These are phyloP conservation scores for Punctularia strigosozonata DNA, from an alignment of 768 basidiomycete genomes.

Conservation along the genomic window DNA sequence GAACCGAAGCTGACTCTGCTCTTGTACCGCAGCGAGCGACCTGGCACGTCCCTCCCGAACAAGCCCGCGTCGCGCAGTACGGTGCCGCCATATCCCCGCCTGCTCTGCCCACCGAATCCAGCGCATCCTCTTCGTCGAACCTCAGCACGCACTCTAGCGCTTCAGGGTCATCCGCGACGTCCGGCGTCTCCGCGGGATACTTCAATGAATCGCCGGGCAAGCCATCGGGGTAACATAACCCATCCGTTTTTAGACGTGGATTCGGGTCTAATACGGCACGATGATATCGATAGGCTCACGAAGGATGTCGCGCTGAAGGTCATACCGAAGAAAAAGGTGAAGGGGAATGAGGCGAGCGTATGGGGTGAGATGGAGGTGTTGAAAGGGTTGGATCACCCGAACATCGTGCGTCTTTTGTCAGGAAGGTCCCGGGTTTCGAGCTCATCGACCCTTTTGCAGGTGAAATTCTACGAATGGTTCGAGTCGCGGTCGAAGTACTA, in stretches of 20 bases:
- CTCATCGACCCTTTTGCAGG: conserved; percentile 30
- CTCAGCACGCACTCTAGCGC: neutral
- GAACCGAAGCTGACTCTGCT: neutral
- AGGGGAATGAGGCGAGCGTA: conserved; percentile 79
- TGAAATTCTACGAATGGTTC: conserved; percentile 96
- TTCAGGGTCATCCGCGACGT: conserved; percentile 1
- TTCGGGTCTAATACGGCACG: conserved; percentile 10
- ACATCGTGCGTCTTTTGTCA: conserved; percentile 52
- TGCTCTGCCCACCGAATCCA: conserved; percentile 1
- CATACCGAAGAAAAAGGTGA: conserved; percentile 92
- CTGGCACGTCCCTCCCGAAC: conserved; percentile 64
- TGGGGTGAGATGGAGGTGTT: conserved; percentile 93
- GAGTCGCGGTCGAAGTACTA: conserved; percentile 92
- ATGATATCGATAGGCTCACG: conserved; percentile 22
- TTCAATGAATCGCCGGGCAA: no score
- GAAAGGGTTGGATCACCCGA: conserved; percentile 80
- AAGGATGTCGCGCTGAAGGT: conserved; percentile 83
- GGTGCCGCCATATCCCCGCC: conserved; percentile 33
- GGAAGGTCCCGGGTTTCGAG: neutral
- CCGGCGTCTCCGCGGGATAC: conserved; percentile 1
- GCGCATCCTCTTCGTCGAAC: neutral
- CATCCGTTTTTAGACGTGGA: conserved; percentile 16
- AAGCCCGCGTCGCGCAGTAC: conserved; percentile 39
- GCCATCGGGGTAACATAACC: conserved; percentile 11
- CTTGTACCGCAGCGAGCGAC: conserved; percentile 44